A percentile compares a stretch with the other conserved stretches of the same genome.
These are phyloP conservation scores for Aspergillus avenaceus DNA, from an alignment of 495 filamentous ascomycete species.

Conservation along the genomic window DNA sequence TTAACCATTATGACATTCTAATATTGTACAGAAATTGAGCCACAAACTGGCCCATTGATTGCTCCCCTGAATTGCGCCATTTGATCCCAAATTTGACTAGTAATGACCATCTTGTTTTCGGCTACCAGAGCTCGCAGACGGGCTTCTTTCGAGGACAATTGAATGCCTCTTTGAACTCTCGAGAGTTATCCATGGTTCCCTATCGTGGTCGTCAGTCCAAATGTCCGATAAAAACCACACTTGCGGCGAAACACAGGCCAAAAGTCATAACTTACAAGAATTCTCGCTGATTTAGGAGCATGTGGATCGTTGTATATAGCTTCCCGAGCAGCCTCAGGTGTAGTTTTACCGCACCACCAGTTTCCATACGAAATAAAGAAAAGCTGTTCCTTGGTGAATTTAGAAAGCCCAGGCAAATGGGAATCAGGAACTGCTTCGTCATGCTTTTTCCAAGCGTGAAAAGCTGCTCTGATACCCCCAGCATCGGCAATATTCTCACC, in stretches of 20 bases:
- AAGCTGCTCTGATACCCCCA: constrained; percentile 63
- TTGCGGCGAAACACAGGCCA: not conserved
- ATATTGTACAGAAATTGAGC: not conserved
- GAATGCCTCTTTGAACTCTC: constrained; percentile 64
- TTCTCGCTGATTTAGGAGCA: constrained; percentile 56
- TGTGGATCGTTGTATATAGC: constrained; percentile 61
- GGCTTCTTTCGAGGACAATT: constrained; percentile 60
- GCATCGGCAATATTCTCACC: constrained; percentile 78
- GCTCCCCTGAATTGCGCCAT: not conserved
- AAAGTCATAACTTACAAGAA: constrained; percentile 39
- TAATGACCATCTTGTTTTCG: not conserved
- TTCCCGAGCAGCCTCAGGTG: constrained; percentile 51
- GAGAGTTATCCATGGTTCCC: constrained; percentile 64
- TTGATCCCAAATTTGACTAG: not conserved
- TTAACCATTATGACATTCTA: too few species aligned
- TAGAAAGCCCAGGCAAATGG: constrained; percentile 58
- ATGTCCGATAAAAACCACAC: not conserved
- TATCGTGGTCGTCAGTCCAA: constrained; percentile 17
- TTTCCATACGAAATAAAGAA: constrained; percentile 67
- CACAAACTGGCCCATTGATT: not conserved
- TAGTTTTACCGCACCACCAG: constrained; percentile 65
- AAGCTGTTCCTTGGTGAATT: constrained; percentile 66
- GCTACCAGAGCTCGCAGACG: constrained; percentile 65
- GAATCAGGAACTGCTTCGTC: constrained; percentile 49
- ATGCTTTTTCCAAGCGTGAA: constrained; percentile 61